Evolutionary conservation across 805 yeast species (phyloP), one percentile per base, ranked within the genome.

Genomic region (Phaffomyces thermotolerans): DNA sequence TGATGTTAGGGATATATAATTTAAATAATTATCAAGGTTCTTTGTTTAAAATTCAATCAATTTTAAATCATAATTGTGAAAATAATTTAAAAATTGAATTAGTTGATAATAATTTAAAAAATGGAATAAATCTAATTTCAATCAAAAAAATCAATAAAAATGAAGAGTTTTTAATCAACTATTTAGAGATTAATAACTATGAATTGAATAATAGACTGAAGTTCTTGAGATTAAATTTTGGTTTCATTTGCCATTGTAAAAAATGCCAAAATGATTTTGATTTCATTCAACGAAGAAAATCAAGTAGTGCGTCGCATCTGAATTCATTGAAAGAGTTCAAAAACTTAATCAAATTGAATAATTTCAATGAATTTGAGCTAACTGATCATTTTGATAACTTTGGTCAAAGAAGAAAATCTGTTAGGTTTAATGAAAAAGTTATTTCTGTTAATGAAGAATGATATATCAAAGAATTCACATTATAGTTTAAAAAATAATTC

Each of bases 31-130:
- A 81, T 41, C 81, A 79, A 42, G 79, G 83, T 3, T 75, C 78
- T 39, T 55, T 84, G 15, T 86, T 69, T 58, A 67, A 78, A 47
- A 57, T 71, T 8, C 84, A 82, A 48, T 78, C 93, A 0, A 84
- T 84, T 56, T 64, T 86, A 54, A 86, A 86, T 56, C 95, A 87
- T 58, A 71, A 69, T 53, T 87, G 95, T 65, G 78, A 72, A 34
- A 90, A 93, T 3, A 85, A 81, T 54, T 79, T 80, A 4, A 68
- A 71, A 31, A 80, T 76, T 27, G 46, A 43, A 24, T 69, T 74
- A 39, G 60, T 68, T 15, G 64, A 66, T 8, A 67, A 75, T 8
- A 63, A 63, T 42, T 47, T 56, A 3, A 39, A 17, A 4, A 72
- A 71, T 18, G 84, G 85, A 4, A 67, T 86, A 49, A 76, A 73